A percentile compares a stretch with the other conserved stretches of the same genome.
Conservation (phyloP, 441 rosid species). For the Geranium incanum region DNA sequence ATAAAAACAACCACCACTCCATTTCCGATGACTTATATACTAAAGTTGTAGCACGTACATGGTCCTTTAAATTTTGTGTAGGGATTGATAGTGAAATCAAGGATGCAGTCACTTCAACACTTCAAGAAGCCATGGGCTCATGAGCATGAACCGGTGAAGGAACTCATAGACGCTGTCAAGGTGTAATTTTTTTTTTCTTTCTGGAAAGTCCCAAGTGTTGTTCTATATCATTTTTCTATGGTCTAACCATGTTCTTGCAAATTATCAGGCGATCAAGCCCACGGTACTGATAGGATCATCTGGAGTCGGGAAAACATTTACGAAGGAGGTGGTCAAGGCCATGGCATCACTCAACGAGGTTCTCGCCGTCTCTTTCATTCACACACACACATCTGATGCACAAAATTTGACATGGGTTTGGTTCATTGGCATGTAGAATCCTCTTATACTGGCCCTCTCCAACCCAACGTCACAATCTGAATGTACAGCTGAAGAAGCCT, state of each 20-base stretch:
- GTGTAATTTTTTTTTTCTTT: slow-evolving; percentile 26
- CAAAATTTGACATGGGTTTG: slow-evolving; percentile 16
- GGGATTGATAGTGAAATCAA: slow-evolving; percentile 79
- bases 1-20: too few species aligned
- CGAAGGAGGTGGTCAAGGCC: slow-evolving; percentile 31
- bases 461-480: slow-evolving; percentile 97
- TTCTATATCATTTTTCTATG: slow-evolving; percentile 4
- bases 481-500: slow-evolving; percentile 96
- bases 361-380: slow-evolving; percentile 20
- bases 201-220: neutral
- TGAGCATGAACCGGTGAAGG: slow-evolving; percentile 59
- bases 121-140: slow-evolving; percentile 96
- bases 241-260: slow-evolving; percentile 17
- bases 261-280: slow-evolving; percentile 75
- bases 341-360: slow-evolving; percentile 83
- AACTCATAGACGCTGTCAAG: slow-evolving; percentile 64
- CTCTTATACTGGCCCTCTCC: slow-evolving; percentile 82
- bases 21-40: neutral
- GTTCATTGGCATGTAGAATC: slow-evolving; percentile 47
- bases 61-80: slow-evolving; percentile 20
- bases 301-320: slow-evolving; percentile 76
- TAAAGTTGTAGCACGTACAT: neutral
- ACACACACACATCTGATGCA: neutral
- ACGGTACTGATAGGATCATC: slow-evolving; percentile 88
- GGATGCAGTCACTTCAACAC: slow-evolving; percentile 80